These are phyloP conservation scores for Aspergillus sojae DNA, from an alignment of 2,329 filamentous ascomycete genomes.

Conservation along the genomic window DNA sequence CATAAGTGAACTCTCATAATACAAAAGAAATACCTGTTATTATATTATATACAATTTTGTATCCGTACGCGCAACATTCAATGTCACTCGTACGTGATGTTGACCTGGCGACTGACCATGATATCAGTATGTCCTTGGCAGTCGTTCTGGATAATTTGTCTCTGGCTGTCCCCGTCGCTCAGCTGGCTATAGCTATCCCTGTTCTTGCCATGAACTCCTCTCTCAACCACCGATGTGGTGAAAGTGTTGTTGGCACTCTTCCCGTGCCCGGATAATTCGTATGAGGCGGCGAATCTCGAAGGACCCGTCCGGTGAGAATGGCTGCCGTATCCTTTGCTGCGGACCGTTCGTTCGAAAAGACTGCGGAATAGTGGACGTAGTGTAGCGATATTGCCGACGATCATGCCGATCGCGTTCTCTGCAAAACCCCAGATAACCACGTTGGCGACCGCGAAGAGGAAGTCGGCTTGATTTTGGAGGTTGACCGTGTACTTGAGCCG, in stretches of 20 bases:
- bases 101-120: slow-evolving; percentile 23
- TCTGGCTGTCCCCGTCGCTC: slow-evolving; percentile 27
- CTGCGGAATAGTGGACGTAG: slow-evolving; percentile 48
- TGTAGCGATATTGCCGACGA: slow-evolving; percentile 51
- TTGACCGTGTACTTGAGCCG: slow-evolving; percentile 48
- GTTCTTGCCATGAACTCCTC: background rate
- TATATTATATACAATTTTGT: background rate
- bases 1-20: background rate
- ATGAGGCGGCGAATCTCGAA: slow-evolving; percentile 15
- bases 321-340: slow-evolving; percentile 14
- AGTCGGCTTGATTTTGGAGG: slow-evolving; percentile 44
- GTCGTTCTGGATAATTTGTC: slow-evolving; percentile 20
- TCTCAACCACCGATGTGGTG: slow-evolving; percentile 12
- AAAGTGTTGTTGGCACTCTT: slow-evolving; percentile 13
- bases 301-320: slow-evolving; percentile 4
- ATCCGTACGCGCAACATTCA: background rate
- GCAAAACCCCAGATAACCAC: slow-evolving; percentile 53
- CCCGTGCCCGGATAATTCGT: slow-evolving; percentile 21
- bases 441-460: slow-evolving; percentile 44
- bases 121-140: slow-evolving; percentile 17
- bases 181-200: slow-evolving; percentile 4
- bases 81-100: slow-evolving; percentile 19
- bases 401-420: slow-evolving; percentile 54
- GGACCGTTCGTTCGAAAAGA: slow-evolving; percentile 22
- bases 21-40: background rate